phyloP scores from a whole-genome alignment of 345 rosid species.

The Microcos paniculata region DNA sequence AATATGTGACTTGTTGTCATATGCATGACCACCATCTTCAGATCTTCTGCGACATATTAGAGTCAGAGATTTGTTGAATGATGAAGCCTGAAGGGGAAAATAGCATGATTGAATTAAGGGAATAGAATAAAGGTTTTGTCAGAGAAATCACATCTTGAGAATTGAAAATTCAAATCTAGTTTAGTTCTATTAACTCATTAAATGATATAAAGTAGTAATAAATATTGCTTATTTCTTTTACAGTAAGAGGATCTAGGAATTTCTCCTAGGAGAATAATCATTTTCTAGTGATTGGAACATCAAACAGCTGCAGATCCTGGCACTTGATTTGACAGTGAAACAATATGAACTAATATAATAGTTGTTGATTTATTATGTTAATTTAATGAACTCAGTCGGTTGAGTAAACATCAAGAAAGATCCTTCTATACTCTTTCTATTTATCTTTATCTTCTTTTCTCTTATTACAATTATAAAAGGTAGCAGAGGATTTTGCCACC shows the following conservation, averaged over 20 bases:
- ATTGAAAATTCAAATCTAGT: background rate
- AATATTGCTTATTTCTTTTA: background rate
- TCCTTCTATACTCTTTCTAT: background rate
- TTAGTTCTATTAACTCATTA: background rate
- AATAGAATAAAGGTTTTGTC: background rate
- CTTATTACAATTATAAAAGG: background rate
- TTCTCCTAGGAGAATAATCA: background rate
- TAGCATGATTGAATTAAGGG: background rate
- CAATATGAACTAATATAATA: background rate
- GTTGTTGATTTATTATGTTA: background rate
- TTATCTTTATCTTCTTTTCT: background rate
- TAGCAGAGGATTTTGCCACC: background rate
- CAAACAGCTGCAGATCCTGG: background rate
- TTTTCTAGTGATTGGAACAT: background rate
- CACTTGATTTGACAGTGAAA: background rate
- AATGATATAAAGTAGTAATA: background rate
- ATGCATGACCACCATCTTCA: too few relatives aligned
- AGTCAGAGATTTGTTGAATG: background rate
- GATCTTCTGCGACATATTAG: background rate
- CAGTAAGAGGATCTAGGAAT: background rate
- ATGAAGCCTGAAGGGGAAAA: background rate
- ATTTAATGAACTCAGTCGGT: background rate
- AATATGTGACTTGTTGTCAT: background rate
- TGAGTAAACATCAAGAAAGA: background rate
- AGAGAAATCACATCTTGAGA: slow-evolving; percentile 1